Base-by-base conservation (phyloP, 164 flowering plant species). In the Euptelea pleiosperma region DNA sequence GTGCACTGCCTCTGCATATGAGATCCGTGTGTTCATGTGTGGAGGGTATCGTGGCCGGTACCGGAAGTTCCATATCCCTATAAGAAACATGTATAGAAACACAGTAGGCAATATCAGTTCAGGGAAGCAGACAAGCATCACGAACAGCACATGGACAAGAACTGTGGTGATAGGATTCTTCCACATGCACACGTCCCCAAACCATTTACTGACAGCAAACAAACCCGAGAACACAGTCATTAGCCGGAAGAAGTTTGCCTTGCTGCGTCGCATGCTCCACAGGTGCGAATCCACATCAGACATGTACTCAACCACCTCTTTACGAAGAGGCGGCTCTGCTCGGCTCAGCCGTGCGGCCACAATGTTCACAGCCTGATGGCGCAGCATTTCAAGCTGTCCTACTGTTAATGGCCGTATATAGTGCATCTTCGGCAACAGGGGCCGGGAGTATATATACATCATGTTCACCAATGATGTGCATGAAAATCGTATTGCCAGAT, bases 261-360 rank as follows among this genome's bases (percentile, higher is more conserved):
- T 91, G 79, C 96, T 89, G n/a, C 86, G 61, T 0, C 96, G 72
- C 95, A 85, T 83, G 73, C 96, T 89, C 98, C 98, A 91, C 8
- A 91, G 72, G 74, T 87, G 98, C 0, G 95, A 82, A 55, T 91
- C 85, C 53, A 79, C 89, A 70, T 91, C 95, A 30, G 92, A 86
- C 98, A 91, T 86, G 74, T 88, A 91, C 60, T 91, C 98, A n/a
- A 91, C 83, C 43, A 91, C 88, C 75, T 91, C 98, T 67, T 76
- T 86, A 42, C 95, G 74, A 2, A 91, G 82, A 0, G 98, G 92
- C 1, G 98, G 98, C 69, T 91, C 98, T 6, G 96, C 81, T 30
- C 96, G 70, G 39, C 90, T 84, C n/a, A 91, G 77, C 67, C 95
- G 29, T 19, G 80, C 79, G 5, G 95, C 95, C 62, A 89, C 89